Evolutionary conservation across 2,329 filamentous ascomycete species (phyloP), one percentile per base, ranked within the genome.

Genomic region (Lizonia empirigonia): DNA sequence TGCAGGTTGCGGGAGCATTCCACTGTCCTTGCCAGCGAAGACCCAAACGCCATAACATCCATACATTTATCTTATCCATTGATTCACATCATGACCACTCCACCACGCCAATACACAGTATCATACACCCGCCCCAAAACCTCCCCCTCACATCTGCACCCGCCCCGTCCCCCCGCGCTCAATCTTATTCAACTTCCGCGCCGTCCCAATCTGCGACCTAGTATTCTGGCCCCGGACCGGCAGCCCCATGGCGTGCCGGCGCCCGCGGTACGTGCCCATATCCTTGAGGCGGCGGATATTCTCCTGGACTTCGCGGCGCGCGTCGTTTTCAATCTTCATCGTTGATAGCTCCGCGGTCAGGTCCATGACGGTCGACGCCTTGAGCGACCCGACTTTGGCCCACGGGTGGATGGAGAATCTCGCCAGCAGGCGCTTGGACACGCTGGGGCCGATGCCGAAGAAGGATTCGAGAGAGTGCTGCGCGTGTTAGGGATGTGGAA

Each of bases 261-360:
- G 86, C 59, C 94, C 94, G 44, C 94, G 81, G 71, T 96, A 96
- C 4, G 88, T 86, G 40, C 92, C 92, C 79, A 96, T 97, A 66
- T 97, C 92, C 71, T 89, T 90, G 73, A 99, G 68, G 53, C 93
- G 81, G 70, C 81, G 81, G 63, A 99, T 96, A 68, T 97, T 94
- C 40, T 96, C 90, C 65, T 87, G 82, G 29, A 97, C 77, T 52
- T 90, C 78, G 69, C 88, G 84, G 67, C 85, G 81, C 58, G 95
- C 81, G 67, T 97, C 92, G 73, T 89, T 96, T 74, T 97, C 94
- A 65, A 97, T 90, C 53, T 89, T 96, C 90, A 99, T 92, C 46
- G 86, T 87, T 13, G 91, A 90, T 32, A 99, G 80, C 68, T 96
- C 90, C 41, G 88, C 88, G 18, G 89, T 94, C 54, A 99, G 80